phyloP scores from a whole-genome alignment of 441 rosid genomes.

The Adansonia gregorii region DNA sequence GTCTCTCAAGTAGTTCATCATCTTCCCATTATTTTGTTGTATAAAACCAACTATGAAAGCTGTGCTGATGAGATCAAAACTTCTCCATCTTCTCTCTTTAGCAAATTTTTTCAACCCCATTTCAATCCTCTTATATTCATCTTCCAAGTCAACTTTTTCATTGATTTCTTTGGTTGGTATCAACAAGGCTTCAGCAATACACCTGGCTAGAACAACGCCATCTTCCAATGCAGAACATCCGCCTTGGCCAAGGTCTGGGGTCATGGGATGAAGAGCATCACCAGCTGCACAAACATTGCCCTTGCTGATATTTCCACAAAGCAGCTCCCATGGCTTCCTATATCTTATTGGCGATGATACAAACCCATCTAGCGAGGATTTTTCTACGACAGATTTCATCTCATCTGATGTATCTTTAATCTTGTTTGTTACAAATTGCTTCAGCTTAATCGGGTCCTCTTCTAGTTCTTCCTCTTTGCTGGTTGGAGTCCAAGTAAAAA shows the following conservation, averaged over 20 bases:
- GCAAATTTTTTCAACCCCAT: slow-evolving; percentile 54
- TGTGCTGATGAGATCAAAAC: slow-evolving; percentile 54
- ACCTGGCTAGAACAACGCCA: slow-evolving; percentile 58
- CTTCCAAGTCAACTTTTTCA: slow-evolving; percentile 27
- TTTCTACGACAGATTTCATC: slow-evolving; percentile 42
- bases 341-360: slow-evolving; percentile 41
- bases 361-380: slow-evolving; percentile 41
- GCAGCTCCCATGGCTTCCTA: slow-evolving; percentile 68
- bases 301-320: slow-evolving; percentile 64
- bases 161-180: slow-evolving; percentile 14
- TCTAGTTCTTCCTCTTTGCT: slow-evolving; percentile 37
- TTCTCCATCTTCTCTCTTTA: slow-evolving; percentile 74
- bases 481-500: slow-evolving; percentile 52
- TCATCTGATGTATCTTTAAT: slow-evolving; percentile 42
- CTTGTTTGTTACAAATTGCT: slow-evolving; percentile 51
- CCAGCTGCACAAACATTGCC: slow-evolving; percentile 70
- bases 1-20: slow-evolving; percentile 54
- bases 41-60: slow-evolving; percentile 55
- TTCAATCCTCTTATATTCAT: slow-evolving; percentile 46
- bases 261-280: slow-evolving; percentile 86
- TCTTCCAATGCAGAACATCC: slow-evolving; percentile 76
- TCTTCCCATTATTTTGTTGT: slow-evolving; percentile 49
- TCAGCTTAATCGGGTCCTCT: slow-evolving; percentile 43
- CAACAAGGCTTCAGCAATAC: slow-evolving; percentile 52
- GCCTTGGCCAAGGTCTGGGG: slow-evolving; percentile 76